Conservation (phyloP, 768 basidiomycete genomes). For the Amanita muscaria region DNA sequence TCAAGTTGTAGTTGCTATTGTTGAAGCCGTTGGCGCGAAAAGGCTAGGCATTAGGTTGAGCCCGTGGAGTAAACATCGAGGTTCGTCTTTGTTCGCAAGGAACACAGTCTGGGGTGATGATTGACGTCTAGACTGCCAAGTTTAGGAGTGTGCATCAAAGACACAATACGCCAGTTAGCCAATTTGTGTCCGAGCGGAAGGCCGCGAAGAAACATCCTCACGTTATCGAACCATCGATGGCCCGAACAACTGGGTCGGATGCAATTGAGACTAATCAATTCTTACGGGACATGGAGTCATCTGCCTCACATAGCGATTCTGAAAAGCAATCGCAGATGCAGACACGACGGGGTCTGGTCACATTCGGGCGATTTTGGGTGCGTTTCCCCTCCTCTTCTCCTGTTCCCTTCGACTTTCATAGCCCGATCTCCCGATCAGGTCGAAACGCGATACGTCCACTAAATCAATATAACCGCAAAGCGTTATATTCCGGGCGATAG, state of each 20-base stretch:
- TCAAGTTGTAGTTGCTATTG: slow-evolving; percentile 45
- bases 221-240: slow-evolving; percentile 30
- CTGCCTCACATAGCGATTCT: slow-evolving; percentile 34
- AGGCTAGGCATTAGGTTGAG: slow-evolving; percentile 48
- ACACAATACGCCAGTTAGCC: slow-evolving; percentile 46
- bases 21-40: slow-evolving; percentile 42
- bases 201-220: slow-evolving; percentile 36
- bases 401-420: too few relatives aligned
- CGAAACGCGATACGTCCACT: slow-evolving; percentile 27
- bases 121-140: too few relatives aligned
- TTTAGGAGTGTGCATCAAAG: slow-evolving; percentile 41
- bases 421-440: slow-evolving; percentile 34
- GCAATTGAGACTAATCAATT: slow-evolving; percentile 31
- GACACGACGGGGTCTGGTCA: slow-evolving; percentile 25
- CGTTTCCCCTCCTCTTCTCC: slow-evolving; percentile 10
- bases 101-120: background rate
- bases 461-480: slow-evolving; percentile 24
- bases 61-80: slow-evolving; percentile 41
- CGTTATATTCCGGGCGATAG: slow-evolving; percentile 28
- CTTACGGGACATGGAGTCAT: slow-evolving; percentile 35
- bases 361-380: slow-evolving; percentile 25
- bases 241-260: slow-evolving; percentile 8
- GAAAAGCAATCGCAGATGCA: slow-evolving; percentile 28
- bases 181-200: slow-evolving; percentile 36
- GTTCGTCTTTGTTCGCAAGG: slow-evolving; percentile 13